phyloP scores from a whole-genome alignment of 2,329 filamentous ascomycete species.

The Fusarium kyushuense region DNA sequence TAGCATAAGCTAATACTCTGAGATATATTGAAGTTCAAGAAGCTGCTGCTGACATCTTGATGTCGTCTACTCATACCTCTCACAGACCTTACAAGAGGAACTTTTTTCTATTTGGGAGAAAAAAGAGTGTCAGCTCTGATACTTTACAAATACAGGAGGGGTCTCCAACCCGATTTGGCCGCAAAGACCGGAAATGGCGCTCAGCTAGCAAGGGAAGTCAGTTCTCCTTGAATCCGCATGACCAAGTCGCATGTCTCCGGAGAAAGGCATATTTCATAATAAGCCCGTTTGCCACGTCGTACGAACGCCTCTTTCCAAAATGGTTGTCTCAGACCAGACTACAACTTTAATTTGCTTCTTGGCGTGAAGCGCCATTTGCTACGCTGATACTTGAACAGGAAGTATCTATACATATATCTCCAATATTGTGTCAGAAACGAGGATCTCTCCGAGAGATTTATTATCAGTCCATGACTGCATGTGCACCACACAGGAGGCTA shows the following conservation, averaged over 20 bases:
- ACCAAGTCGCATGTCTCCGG: not conserved
- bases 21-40: not conserved
- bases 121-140: not conserved
- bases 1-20: constrained; percentile 3
- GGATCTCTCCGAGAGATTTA: not conserved
- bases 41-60: not conserved
- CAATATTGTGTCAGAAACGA: not conserved
- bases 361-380: not conserved
- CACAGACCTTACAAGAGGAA: not conserved
- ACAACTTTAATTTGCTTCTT: not conserved
- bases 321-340: not conserved
- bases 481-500: not conserved
- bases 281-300: not conserved
- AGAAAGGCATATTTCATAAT: not conserved
- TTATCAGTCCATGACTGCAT: not conserved
- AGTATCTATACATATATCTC: not conserved
- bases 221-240: not conserved
- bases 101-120: too few relatives aligned
- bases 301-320: not conserved
- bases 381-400: not conserved
- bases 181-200: not conserved
- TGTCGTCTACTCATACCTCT: not conserved
- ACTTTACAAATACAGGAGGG: not conserved
- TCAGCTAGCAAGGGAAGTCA: not conserved
- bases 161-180: not conserved